Evolutionary conservation across 331 rosid genomes (phyloP).

Genomic region (Cydonia oblonga): DNA sequence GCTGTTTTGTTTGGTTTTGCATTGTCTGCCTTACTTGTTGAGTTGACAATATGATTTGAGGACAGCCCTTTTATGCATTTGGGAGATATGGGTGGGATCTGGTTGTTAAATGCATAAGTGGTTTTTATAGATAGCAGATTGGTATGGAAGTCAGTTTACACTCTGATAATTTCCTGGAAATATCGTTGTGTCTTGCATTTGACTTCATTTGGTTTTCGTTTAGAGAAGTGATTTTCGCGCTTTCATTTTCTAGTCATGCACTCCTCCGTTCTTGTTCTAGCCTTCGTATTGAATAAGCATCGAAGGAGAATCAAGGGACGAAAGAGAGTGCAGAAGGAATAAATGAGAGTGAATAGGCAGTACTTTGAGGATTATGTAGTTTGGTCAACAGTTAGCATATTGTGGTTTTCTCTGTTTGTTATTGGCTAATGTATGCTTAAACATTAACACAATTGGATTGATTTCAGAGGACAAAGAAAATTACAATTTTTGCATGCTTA

Average conservation of each 20-base stretch:
- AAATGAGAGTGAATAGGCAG: neutral
- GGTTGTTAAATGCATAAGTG: neutral
- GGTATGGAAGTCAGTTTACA: neutral
- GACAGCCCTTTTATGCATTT: slow-evolving; percentile 9
- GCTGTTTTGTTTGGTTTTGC: slow-evolving; percentile 2
- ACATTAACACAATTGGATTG: neutral
- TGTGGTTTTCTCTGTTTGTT: neutral
- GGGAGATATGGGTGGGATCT: slow-evolving; percentile 13
- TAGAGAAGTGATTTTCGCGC: neutral
- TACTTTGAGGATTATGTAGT: neutral
- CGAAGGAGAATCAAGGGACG: neutral
- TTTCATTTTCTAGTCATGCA: neutral
- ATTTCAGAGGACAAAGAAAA: neutral
- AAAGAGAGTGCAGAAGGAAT: neutral
- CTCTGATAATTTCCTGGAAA: too few relatives aligned
- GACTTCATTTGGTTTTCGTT: neutral
- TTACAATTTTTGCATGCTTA: neutral
- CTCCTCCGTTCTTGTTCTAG: neutral
- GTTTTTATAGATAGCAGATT: neutral
- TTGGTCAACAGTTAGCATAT: neutral
- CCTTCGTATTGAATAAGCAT: neutral
- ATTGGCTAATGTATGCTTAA: neutral
- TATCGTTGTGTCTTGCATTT: neutral
- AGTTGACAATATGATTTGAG: neutral
- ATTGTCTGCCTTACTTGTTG: neutral